phyloP scores from a whole-genome alignment of 2,329 filamentous ascomycete species.

The Fusarium keratoplasticum region DNA sequence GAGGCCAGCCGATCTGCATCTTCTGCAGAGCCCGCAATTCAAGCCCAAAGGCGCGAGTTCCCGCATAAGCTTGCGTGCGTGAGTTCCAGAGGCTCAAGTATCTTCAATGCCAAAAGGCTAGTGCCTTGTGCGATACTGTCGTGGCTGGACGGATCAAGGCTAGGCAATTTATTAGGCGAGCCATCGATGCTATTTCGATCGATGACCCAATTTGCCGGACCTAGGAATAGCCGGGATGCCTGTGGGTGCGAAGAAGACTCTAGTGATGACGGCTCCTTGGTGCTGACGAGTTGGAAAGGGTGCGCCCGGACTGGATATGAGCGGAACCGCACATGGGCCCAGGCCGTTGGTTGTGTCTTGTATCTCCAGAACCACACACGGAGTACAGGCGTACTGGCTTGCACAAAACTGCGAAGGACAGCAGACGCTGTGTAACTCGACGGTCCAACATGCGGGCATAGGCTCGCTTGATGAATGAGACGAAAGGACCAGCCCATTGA shows the following conservation, averaged over 20 bases:
- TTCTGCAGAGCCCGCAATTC: constrained; percentile 13
- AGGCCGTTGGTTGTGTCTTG: neutral
- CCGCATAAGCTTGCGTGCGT: constrained; percentile 23
- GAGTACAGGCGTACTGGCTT: neutral
- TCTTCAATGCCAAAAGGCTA: constrained; percentile 20
- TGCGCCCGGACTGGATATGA: constrained; percentile 3
- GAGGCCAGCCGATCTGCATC: constrained; percentile 29
- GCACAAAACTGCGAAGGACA: constrained; percentile 17
- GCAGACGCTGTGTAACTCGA: constrained; percentile 9
- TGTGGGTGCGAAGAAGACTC: neutral
- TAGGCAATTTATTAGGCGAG: neutral
- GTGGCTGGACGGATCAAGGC: neutral
- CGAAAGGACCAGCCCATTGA: neutral
- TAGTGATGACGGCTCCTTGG: constrained; percentile 26
- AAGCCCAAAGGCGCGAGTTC: constrained; percentile 22
- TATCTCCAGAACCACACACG: neutral
- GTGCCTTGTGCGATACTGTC: constrained; percentile 22
- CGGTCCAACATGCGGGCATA: constrained; percentile 9
- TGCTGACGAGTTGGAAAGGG: constrained; percentile 22
- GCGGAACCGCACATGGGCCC: constrained; percentile 28
- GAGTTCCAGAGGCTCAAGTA: constrained; percentile 6
- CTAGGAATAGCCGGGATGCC: neutral
- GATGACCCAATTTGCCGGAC: constrained; percentile 25
- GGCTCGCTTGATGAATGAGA: constrained; percentile 21
- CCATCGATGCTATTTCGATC: constrained; percentile 15